These are phyloP conservation scores for Trichosporon sp. DNA, from an alignment of 1,284 basidiomycete species.

Conservation along the genomic window DNA sequence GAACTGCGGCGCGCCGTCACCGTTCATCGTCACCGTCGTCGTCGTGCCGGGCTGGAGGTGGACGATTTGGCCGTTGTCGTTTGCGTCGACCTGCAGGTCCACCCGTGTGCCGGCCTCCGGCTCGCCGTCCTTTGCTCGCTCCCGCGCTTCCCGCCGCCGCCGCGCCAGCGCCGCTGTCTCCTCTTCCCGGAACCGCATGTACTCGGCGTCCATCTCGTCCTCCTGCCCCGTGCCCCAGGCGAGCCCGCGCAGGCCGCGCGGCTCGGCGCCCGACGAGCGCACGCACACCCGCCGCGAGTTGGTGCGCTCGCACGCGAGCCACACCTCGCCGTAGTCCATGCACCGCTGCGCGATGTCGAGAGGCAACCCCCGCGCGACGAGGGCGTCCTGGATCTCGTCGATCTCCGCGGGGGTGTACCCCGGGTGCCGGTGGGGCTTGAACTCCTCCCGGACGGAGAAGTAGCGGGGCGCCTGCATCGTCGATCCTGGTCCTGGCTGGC, in stretches of 20 bases:
- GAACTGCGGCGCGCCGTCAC: not conserved
- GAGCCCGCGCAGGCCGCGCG: conserved; percentile 13
- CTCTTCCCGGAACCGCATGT: not conserved
- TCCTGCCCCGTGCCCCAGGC: conserved; percentile 30
- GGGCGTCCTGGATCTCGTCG: conserved; percentile 10
- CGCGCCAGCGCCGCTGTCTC: not conserved
- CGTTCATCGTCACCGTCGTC: not conserved
- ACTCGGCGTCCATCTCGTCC: conserved; percentile 19
- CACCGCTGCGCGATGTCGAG: conserved; percentile 30
- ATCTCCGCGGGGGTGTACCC: conserved; percentile 15
- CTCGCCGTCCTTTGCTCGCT: not conserved
- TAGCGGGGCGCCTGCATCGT: not conserved
- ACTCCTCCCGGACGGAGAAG: not conserved
- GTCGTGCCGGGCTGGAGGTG: not conserved
- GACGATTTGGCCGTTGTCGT: not conserved
- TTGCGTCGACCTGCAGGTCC: not conserved
- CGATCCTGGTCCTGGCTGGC: not conserved
- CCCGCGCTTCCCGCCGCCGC: not conserved
- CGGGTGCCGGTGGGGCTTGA: conserved; percentile 19
- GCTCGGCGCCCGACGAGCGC: conserved; percentile 13
- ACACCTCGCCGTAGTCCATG: conserved; percentile 31
- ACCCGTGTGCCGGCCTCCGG: conserved; percentile 8
- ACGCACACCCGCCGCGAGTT: conserved; percentile 24
- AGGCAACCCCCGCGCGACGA: conserved; percentile 22
- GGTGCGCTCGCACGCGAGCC: conserved; percentile 23